A percentile compares a stretch with the other conserved stretches of the same genome.
Evolutionary conservation across 2,329 filamentous ascomycete genomes (phyloP).

Genomic region (Cladophialophora yegresii): DNA sequence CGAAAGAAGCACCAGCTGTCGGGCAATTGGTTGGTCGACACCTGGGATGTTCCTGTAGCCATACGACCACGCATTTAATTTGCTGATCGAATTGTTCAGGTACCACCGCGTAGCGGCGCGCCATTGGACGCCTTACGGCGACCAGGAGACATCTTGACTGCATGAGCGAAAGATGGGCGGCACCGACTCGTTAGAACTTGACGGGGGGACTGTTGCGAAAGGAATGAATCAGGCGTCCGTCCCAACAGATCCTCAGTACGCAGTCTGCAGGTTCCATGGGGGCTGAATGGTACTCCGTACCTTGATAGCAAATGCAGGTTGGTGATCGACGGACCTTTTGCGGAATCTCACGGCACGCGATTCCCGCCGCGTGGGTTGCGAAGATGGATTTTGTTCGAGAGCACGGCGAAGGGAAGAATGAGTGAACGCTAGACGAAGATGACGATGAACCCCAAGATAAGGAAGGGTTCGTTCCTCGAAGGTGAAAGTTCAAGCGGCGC

Average conservation of each 20-base stretch:
- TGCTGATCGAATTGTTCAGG: constrained; percentile 5
- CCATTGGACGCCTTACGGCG: constrained; percentile 10
- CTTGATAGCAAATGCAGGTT: background rate
- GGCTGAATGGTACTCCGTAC: constrained; percentile 5
- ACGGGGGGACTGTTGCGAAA: constrained; percentile 4
- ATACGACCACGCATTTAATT: constrained; percentile 10
- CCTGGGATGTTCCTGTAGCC: background rate
- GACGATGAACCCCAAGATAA: constrained; percentile 20
- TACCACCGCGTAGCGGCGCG: background rate
- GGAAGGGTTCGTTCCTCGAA: constrained; percentile 18
- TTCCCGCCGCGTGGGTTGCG: background rate
- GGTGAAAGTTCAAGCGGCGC: background rate
- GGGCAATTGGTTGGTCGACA: constrained; percentile 1
- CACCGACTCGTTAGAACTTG: background rate
- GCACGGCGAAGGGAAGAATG: background rate
- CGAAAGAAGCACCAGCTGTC: constrained; percentile 4
- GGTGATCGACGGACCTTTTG: background rate
- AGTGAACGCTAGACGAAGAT: background rate
- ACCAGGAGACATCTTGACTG: background rate
- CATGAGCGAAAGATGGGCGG: background rate
- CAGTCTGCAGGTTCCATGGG: background rate
- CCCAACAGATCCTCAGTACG: background rate
- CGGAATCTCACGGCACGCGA: background rate
- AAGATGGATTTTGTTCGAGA: background rate
- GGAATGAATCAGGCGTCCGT: constrained; percentile 12